Evolutionary conservation across 1,284 basidiomycete genomes (phyloP).

Genomic region (Butyriboletus appendiculatus): DNA sequence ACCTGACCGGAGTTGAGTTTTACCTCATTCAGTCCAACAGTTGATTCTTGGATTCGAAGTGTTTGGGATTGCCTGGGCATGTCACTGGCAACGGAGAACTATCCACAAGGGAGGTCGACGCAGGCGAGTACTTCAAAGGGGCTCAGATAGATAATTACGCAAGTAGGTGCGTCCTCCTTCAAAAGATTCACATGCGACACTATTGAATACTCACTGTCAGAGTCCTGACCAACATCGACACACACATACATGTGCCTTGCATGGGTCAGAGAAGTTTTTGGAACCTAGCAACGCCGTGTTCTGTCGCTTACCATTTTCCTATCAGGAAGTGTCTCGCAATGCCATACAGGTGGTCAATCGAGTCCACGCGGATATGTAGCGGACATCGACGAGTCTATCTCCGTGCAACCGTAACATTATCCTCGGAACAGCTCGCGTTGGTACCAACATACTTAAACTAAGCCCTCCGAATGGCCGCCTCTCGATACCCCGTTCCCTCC

Average conservation of each 20-base stretch:
- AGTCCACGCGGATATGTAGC: not conserved
- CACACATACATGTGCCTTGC: not conserved
- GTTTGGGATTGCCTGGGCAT: not conserved
- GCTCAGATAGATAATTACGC: not conserved
- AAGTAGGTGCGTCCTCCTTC: not conserved
- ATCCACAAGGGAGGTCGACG: not conserved
- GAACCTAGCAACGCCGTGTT: not conserved
- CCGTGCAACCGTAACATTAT: not conserved
- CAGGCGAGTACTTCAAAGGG: no score
- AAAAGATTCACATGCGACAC: not conserved
- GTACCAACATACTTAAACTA: slow-evolving; percentile 6
- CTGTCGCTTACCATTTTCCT: not conserved
- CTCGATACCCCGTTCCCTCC: not conserved
- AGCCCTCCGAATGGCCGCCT: not conserved
- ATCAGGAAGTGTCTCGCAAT: no score
- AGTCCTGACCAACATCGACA: no score
- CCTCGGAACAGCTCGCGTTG: not conserved
- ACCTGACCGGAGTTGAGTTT: not conserved
- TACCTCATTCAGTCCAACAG: not conserved
- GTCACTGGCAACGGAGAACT: not conserved
- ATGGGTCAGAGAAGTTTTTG: no score
- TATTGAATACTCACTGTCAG: not conserved
- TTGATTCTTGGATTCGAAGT: not conserved
- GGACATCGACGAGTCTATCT: not conserved
- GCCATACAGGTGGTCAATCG: no score